Conservation (phyloP, 495 filamentous ascomycete species). For the Penicillium robsamsonii region DNA sequence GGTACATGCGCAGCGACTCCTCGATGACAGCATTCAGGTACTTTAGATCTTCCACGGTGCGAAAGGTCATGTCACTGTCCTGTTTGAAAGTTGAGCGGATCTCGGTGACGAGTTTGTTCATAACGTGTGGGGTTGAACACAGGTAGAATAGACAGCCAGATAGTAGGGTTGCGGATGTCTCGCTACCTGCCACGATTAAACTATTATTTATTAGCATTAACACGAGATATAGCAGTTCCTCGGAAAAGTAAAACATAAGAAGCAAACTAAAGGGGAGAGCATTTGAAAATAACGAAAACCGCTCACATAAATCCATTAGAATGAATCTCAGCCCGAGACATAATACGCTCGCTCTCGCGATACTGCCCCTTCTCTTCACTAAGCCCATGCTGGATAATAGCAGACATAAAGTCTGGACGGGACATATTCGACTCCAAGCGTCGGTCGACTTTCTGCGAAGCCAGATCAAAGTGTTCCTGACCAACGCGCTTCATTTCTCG, state of each 20-base stretch:
- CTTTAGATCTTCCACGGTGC: conserved; percentile 26
- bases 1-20: conserved; percentile 46
- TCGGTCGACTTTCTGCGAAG: conserved; percentile 24
- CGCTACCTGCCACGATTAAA: conserved; percentile 49
- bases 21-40: conserved; percentile 43
- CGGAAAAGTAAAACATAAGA: not conserved
- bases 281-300: not conserved
- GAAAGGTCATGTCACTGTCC: conserved; percentile 45
- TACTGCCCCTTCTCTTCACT: conserved; percentile 22
- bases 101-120: conserved; percentile 39
- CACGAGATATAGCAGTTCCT: not conserved
- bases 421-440: conserved; percentile 19
- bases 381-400: conserved; percentile 29
- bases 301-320: conserved; percentile 30
- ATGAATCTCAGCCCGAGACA: conserved; percentile 30
- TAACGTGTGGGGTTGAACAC: conserved; percentile 37
- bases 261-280: not conserved
- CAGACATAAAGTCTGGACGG: conserved; percentile 28
- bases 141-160: conserved; percentile 52
- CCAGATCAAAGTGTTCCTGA: conserved; percentile 23
- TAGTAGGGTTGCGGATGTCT: conserved; percentile 56
- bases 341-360: conserved; percentile 16
- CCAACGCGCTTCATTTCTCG: conserved; percentile 14
- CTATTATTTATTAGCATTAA: conserved; percentile 7
- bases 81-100: conserved; percentile 43